phyloP scores from a whole-genome alignment of 2,329 filamentous ascomycete species.

The Cladosporium velox region DNA sequence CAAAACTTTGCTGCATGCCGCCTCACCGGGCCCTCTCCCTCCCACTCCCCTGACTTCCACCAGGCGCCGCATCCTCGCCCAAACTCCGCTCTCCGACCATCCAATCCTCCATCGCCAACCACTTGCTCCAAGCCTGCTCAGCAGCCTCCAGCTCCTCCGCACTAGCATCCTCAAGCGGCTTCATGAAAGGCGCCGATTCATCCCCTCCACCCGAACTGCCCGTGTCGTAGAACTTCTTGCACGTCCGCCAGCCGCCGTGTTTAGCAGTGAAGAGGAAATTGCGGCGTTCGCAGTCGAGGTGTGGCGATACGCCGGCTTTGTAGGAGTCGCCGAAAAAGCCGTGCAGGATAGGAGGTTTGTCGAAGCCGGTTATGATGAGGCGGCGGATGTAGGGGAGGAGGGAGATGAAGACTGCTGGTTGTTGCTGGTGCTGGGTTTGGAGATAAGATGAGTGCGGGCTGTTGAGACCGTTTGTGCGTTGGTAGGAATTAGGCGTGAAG shows the following conservation, averaged over 20 bases:
- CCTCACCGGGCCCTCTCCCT: slow-evolving; percentile 14
- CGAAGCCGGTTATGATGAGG: slow-evolving; percentile 87
- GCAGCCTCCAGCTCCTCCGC: slow-evolving; percentile 80
- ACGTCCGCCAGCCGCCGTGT: slow-evolving; percentile 82
- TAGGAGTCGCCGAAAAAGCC: slow-evolving; percentile 98
- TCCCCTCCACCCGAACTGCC: slow-evolving; percentile 62
- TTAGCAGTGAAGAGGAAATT: slow-evolving; percentile 97
- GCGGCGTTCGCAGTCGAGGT: slow-evolving; percentile 85
- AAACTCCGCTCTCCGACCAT: slow-evolving; percentile 80
- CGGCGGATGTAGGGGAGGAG: slow-evolving; percentile 88
- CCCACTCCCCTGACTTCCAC: slow-evolving; percentile 10
- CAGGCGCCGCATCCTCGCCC: neutral
- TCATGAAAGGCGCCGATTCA: slow-evolving; percentile 84
- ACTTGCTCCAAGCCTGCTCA: slow-evolving; percentile 87
- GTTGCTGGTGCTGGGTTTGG: slow-evolving; percentile 4
- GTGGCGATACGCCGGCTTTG: slow-evolving; percentile 72
- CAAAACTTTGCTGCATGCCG: neutral
- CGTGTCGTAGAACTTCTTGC: slow-evolving; percentile 91
- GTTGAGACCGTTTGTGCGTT: slow-evolving; percentile 39
- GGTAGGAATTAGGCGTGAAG: slow-evolving; percentile 31
- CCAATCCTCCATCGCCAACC: slow-evolving; percentile 97
- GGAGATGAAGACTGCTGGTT: slow-evolving; percentile 55
- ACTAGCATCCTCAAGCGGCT: slow-evolving; percentile 69
- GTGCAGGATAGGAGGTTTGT: slow-evolving; percentile 81
- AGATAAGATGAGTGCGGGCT: slow-evolving; percentile 36